phyloP scores from a whole-genome alignment of 2,329 filamentous ascomycete genomes.

The Mycogone perniciosa region DNA sequence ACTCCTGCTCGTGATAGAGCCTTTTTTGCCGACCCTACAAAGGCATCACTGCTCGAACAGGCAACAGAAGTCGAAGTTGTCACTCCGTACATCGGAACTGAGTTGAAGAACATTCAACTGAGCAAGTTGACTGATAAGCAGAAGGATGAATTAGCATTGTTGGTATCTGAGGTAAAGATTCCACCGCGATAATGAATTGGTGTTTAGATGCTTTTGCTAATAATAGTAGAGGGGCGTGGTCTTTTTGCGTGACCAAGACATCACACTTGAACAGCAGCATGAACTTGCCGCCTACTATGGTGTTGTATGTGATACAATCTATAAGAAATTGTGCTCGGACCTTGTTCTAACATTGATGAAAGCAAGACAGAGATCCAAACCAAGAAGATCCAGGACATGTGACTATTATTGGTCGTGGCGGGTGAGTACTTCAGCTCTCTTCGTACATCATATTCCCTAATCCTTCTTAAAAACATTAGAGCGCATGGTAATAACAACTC shows the following conservation, averaged over 20 bases:
- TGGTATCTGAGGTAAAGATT: slow-evolving; percentile 28
- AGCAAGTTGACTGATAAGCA: slow-evolving; percentile 33
- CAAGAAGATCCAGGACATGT: slow-evolving; percentile 11
- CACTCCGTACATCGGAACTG: slow-evolving; percentile 31
- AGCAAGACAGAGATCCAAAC: slow-evolving; percentile 13
- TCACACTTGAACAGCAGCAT: slow-evolving; percentile 33
- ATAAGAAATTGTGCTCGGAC: background rate
- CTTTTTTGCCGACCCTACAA: slow-evolving; percentile 10
- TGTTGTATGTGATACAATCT: slow-evolving; percentile 1
- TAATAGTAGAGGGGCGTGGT: slow-evolving; percentile 28
- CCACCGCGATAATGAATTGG: background rate
- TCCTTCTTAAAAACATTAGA: slow-evolving; percentile 3
- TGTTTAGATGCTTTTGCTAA: background rate
- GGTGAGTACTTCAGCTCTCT: background rate
- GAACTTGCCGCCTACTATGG: slow-evolving; percentile 23
- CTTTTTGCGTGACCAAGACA: slow-evolving; percentile 30
- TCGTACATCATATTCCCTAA: background rate
- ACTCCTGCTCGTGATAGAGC: slow-evolving; percentile 10
- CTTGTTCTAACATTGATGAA: background rate
- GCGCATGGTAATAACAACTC: slow-evolving; percentile 6
- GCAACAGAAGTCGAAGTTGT: slow-evolving; percentile 5
- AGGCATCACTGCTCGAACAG: slow-evolving; percentile 1
- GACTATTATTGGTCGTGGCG: slow-evolving; percentile 13
- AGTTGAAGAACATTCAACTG: slow-evolving; percentile 35
- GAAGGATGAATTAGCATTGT: slow-evolving; percentile 36